Base-by-base conservation (phyloP, 441 rosid species). In the Gossypium schwendimanii region DNA sequence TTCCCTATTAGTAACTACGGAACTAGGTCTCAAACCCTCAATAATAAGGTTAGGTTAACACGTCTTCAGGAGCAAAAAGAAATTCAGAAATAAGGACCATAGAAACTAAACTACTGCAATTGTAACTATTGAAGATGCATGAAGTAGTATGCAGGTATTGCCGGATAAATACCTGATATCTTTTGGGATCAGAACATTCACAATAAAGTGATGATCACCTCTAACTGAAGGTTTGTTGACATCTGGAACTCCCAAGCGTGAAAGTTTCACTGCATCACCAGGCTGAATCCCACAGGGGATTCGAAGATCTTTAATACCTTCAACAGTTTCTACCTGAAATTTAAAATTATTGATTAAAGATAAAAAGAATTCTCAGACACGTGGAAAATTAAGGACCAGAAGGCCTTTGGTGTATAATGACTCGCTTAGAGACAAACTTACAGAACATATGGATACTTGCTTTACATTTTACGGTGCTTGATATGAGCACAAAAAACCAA, bases 221-320 rank as follows among this genome's bases (percentile, higher is more conserved):
- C 98, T 87, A 60, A 86, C 69, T 63, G 85, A 83, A 76, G 93
- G 93, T 77, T 82, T 88, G 61, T 83, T 83, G 15, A 92, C 81
- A 81, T 91, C 93, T 61, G 97, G 97, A 80, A 92, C 94, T 59
- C 98, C 98, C 88, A 90, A 83, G 24, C 75, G 69, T 58, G 69
- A 24, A 75, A 94, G 79, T 76, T 80, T 94, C 71, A 94, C 72
- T 10, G 83, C 80, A 69, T 87, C 97, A 3, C 97, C 97, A 28
- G 96, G 94, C 87, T 94, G 97, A 82, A 83, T 84, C 70, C 97
- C 99, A 6, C 87, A 49, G 31, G 97, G 97, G 77, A 94, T 87
- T 71, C 67, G 78, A 79, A 91, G 91, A 77, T 89, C 90, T 83
- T 77, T 83, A 75, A 79, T 75, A 61, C 99, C 99, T 73, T 87